phyloP scores from a whole-genome alignment of 2,329 filamentous ascomycete species.

The Ophiostoma himal-ulmi region DNA sequence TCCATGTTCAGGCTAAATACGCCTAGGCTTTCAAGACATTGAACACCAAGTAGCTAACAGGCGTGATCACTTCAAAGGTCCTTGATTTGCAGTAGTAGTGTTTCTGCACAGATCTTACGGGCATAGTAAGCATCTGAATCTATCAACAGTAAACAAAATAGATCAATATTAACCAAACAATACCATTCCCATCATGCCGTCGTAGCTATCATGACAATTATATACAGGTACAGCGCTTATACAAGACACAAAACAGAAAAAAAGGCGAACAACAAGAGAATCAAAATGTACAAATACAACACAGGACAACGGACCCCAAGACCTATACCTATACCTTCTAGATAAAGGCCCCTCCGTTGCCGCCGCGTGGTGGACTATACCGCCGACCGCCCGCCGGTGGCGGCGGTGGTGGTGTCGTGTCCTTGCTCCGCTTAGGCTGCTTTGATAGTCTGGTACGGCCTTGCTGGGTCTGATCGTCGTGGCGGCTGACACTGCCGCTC shows the following conservation, averaged over 20 bases:
- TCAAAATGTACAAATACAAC: conserved; percentile 9
- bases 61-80: too few relatives aligned
- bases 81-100: background rate
- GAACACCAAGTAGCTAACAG: too few relatives aligned
- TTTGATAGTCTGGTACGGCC: background rate
- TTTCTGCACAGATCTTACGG: background rate
- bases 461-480: background rate
- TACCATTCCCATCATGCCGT: conserved; percentile 1
- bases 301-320: background rate
- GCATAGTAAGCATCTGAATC: background rate
- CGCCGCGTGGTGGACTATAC: conserved; percentile 25
- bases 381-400: conserved; percentile 22
- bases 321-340: conserved; percentile 17
- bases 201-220: background rate
- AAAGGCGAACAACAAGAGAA: background rate
- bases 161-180: background rate
- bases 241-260: background rate
- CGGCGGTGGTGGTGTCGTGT: conserved; percentile 20
- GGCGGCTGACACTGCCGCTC: background rate
- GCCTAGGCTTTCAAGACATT: too few relatives aligned
- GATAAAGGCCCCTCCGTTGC: conserved; percentile 28
- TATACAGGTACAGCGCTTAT: background rate
- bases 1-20: background rate
- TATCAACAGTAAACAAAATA: background rate
- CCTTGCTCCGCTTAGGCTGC: conserved; percentile 5